Percentiles rank a stretch among this genome's conserved stretches.
Evolutionary conservation across 2,329 filamentous ascomycete genomes (phyloP).

Genomic region (Penicillium psychrosexuale): DNA sequence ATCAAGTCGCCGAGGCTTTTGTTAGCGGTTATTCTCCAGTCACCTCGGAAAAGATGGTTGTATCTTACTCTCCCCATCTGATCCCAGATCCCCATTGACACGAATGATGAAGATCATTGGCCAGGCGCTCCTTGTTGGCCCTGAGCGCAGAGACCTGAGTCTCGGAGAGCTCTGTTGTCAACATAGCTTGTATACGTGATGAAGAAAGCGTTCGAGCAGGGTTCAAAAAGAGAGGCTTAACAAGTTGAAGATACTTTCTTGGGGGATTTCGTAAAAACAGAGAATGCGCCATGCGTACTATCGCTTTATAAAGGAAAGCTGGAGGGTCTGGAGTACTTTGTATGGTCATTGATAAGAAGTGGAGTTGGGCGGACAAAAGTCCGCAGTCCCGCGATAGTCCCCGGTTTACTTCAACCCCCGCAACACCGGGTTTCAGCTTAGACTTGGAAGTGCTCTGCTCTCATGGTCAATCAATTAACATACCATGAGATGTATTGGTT

Average conservation of each 20-base stretch:
- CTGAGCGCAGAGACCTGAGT: constrained; percentile 52
- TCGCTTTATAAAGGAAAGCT: neutral
- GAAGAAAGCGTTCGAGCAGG: constrained; percentile 10
- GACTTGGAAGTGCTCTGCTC: no score
- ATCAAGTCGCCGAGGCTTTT: neutral
- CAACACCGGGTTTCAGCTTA: neutral
- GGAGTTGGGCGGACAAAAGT: constrained; percentile 6
- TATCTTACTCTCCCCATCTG: constrained; percentile 63
- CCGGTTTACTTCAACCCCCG: constrained; percentile 1
- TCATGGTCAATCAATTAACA: no score
- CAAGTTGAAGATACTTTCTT: neutral
- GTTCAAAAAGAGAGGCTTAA: neutral
- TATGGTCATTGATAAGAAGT: constrained; percentile 6
- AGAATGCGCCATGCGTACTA: neutral
- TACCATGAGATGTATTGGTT: no score
- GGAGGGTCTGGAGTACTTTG: neutral
- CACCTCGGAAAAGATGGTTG: constrained; percentile 3
- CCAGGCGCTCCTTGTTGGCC: constrained; percentile 59
- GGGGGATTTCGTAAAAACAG: neutral
- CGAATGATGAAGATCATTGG: constrained; percentile 62
- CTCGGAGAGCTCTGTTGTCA: constrained; percentile 48
- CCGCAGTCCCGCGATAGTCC: constrained; percentile 1
- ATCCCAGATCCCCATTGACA: constrained; percentile 66
- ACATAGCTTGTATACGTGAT: constrained; percentile 27
- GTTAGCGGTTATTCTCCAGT: neutral